phyloP scores from a whole-genome alignment of 2,329 filamentous ascomycete species.

The Chaetomiaceae sp. region DNA sequence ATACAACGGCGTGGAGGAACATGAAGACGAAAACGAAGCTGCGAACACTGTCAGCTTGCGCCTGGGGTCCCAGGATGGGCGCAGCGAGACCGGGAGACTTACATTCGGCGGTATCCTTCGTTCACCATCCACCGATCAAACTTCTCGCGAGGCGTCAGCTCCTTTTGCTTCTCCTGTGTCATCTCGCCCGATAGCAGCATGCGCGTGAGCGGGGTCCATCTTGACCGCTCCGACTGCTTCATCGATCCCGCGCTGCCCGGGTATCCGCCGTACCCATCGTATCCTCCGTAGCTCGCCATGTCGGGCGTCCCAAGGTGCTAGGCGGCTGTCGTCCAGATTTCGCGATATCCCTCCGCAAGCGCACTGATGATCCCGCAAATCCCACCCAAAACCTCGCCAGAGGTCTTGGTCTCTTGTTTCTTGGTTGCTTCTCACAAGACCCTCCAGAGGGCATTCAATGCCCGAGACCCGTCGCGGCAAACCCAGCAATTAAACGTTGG shows the following conservation, averaged over 20 bases:
- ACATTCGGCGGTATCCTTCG: conserved; percentile 77
- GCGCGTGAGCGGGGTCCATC: conserved; percentile 77
- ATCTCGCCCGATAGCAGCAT: conserved; percentile 82
- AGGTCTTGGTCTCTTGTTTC: conserved; percentile 11
- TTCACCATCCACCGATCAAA: conserved; percentile 88
- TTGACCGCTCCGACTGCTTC: conserved; percentile 62
- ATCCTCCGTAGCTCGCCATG: conserved; percentile 36
- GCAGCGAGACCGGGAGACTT: conserved; percentile 34
- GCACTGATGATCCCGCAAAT: no score
- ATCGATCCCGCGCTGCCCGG: conserved; percentile 25
- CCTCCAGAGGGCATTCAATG: conserved; percentile 15
- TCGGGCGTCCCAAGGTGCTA: no score
- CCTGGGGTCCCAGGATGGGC: no score
- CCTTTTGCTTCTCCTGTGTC: conserved; percentile 66
- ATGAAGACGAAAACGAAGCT: conserved; percentile 76
- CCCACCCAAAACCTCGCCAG: conserved; percentile 8
- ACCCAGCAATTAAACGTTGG: conserved; percentile 13
- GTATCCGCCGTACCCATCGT: conserved; percentile 29
- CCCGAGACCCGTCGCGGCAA: conserved; percentile 10
- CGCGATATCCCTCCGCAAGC: not conserved
- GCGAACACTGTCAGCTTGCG: conserved; percentile 15
- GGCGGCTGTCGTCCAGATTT: conserved; percentile 8
- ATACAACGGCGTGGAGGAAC: conserved; percentile 68
- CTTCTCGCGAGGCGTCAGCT: conserved; percentile 63
- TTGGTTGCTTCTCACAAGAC: conserved; percentile 6